Base-by-base conservation (phyloP, 2,329 filamentous ascomycete species). In the Colletotrichum eleusines region DNA sequence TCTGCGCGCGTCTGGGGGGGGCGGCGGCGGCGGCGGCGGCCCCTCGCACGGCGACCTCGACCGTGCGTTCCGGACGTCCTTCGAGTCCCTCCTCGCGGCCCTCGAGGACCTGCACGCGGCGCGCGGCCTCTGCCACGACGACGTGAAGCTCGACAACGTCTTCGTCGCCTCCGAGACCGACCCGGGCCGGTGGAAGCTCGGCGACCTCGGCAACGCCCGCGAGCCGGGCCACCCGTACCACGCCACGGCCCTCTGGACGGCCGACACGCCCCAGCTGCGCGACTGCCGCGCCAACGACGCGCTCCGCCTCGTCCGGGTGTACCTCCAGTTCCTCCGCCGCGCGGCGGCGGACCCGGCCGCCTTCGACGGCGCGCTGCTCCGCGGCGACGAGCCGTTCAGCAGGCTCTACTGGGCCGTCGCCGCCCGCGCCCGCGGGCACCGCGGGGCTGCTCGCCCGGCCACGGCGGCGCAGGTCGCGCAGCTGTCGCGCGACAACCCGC, bases 231-330 rank as follows among this genome's bases (percentile, higher is more conserved):
- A 80, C 61, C 73, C 74, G 3, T 80, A 80, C 62, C 78, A 80
- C 69, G 70, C 73, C 12, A 77, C 78, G 2, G 62, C 71, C 2
- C 72, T 80, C 11, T 80, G 79, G 78, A 74, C 66, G n/a, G 67
- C 70, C 7, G 68, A 76, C 53, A 78, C 76, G 59, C 70, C 72
- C 50, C 78, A 80, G 63, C 70, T 76, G 8, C 61, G 73, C 3
- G 77, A 80, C 72, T 80, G 79, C 64, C 76, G 77, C 8, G 66
- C 74, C 51, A 80, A 80, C 65, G 79, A 80, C 51, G 76, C 77
- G 1, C 62, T 77, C n/a, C 74, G 78, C 11, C 73, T 80, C n/a
- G 33, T 76, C 8, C 78, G 77, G 70, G 69, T 75, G 12, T 80
- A 80, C 57, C 38, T 79, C 42, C 50, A 70, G 9, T 80, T 80